Percentiles rank a stretch among this genome's conserved stretches.
Conservation (phyloP, 2,329 filamentous ascomycete genomes). For the Penicillium polonicum region DNA sequence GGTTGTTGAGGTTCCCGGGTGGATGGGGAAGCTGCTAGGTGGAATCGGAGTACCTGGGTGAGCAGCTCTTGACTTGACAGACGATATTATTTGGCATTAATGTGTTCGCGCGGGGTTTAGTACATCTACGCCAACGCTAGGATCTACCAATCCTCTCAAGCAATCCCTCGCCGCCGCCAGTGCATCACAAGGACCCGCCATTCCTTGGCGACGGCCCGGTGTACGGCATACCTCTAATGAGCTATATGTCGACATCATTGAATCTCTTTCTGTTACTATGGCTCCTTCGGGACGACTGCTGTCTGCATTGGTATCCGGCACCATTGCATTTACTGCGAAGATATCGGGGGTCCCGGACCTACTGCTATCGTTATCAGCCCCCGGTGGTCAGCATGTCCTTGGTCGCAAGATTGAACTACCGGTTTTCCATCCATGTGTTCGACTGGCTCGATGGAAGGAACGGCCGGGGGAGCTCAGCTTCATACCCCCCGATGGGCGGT, state of each 20-base stretch:
- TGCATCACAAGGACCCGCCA: slow-evolving; percentile 48
- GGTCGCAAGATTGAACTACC: slow-evolving; percentile 76
- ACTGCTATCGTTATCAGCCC: slow-evolving; percentile 73
- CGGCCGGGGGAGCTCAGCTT: slow-evolving; percentile 91
- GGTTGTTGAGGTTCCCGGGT: slow-evolving; percentile 85
- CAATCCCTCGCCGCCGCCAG: slow-evolving; percentile 39
- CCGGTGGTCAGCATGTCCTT: slow-evolving; percentile 76
- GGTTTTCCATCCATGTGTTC: slow-evolving; percentile 94
- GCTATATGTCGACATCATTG: slow-evolving; percentile 92
- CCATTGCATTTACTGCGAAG: slow-evolving; percentile 91
- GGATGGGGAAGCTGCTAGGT: slow-evolving; percentile 83
- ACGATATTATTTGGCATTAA: not conserved
- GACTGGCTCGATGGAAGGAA: slow-evolving; percentile 85
- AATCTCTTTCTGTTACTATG: slow-evolving; percentile 81
- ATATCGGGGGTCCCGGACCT: slow-evolving; percentile 93
- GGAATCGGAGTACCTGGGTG: slow-evolving; percentile 81
- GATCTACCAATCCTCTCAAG: slow-evolving; percentile 41
- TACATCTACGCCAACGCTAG: slow-evolving; percentile 44
- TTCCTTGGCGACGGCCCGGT: slow-evolving; percentile 89
- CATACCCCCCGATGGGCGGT: slow-evolving; percentile 89
- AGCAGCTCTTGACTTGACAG: slow-evolving; percentile 11
- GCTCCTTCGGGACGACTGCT: slow-evolving; percentile 87
- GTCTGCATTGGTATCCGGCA: slow-evolving; percentile 83
- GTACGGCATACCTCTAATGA: slow-evolving; percentile 97
- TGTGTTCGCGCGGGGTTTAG: slow-evolving; percentile 8